Evolutionary conservation across 495 filamentous ascomycete species (phyloP).

Genomic region (Lasiosphaeria miniovina): DNA sequence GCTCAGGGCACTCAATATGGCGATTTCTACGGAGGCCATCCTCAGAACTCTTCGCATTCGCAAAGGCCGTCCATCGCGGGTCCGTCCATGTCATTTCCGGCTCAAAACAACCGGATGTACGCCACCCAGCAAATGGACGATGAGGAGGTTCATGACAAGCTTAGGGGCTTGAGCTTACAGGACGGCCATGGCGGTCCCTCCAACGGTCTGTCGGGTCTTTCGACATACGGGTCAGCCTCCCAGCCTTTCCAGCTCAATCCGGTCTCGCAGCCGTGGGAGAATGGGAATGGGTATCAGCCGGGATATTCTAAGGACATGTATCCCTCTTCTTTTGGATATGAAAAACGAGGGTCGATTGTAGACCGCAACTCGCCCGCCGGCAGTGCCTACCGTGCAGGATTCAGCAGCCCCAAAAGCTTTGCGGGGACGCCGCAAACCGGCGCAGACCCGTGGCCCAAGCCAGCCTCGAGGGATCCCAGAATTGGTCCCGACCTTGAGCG

Average conservation of each 20-base stretch:
- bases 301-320: conserved; percentile 15
- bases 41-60: conserved; percentile 14
- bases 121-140: conserved; percentile 13
- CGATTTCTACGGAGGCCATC: conserved; percentile 7
- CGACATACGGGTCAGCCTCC: conserved; percentile 7
- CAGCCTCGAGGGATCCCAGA: conserved; percentile 35
- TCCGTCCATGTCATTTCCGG: conserved; percentile 14
- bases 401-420: conserved; percentile 59
- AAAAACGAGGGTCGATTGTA: conserved; percentile 19
- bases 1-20: conserved; percentile 11
- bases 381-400: conserved; percentile 48
- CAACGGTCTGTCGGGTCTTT: conserved; percentile 3
- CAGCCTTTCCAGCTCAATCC: conserved; percentile 37
- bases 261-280: conserved; percentile 37
- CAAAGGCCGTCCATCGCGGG: conserved; percentile 27
- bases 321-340: conserved; percentile 3
- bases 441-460: conserved; percentile 37
- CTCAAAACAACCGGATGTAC: conserved; percentile 11
- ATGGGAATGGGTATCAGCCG: conserved; percentile 19
- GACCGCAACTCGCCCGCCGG: conserved; percentile 51
- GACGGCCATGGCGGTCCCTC: conserved; percentile 8
- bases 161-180: conserved; percentile 11
- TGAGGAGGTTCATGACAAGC: conserved; percentile 10
- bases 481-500: conserved; percentile 32
- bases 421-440: conserved; percentile 47